Percentiles rank a stretch among this genome's conserved stretches.
Evolutionary conservation across 2,329 filamentous ascomycete species (phyloP).

Genomic region (Penicillium sp.): DNA sequence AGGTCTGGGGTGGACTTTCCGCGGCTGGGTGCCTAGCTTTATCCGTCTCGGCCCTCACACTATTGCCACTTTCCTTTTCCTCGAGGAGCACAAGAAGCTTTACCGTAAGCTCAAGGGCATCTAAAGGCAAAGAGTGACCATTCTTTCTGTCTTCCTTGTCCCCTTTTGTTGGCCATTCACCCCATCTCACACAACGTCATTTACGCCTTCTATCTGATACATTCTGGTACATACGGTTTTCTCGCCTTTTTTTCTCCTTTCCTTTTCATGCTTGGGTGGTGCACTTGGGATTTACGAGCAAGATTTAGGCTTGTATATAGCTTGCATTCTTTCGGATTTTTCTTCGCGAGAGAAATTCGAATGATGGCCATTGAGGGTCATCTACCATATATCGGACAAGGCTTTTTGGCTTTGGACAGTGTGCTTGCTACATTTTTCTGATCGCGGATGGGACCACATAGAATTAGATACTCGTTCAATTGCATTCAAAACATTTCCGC

Average conservation of each 20-base stretch:
- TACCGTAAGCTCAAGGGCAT: conserved; percentile 48
- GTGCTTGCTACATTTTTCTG: conserved; percentile 11
- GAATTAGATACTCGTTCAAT: conserved; percentile 25
- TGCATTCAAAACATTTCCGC: conserved; percentile 16
- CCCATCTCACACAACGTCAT: conserved; percentile 2
- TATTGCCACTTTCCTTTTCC: conserved; percentile 62
- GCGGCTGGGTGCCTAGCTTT: conserved; percentile 65
- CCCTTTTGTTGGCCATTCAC: background rate
- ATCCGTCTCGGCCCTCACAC: conserved; percentile 63
- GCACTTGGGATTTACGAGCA: conserved; percentile 10
- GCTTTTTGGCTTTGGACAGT: conserved; percentile 8
- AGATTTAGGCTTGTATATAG: conserved; percentile 23
- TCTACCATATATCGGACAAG: background rate
- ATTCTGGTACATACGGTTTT: conserved; percentile 16
- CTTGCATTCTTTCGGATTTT: conserved; percentile 20
- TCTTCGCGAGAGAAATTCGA: background rate
- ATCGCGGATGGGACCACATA: conserved; percentile 16
- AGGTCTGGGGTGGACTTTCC: conserved; percentile 62
- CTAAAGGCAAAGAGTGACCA: conserved; percentile 35
- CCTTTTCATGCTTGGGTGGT: conserved; percentile 13
- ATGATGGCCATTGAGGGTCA: background rate
- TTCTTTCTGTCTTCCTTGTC: background rate
- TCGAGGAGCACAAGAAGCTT: conserved; percentile 65
- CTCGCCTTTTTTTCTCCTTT: conserved; percentile 7
- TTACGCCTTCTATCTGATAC: conserved; percentile 11